Percentiles rank a stretch among this genome's conserved stretches.
Conservation (phyloP, 441 rosid species). For the Theobroma grandiflorum region DNA sequence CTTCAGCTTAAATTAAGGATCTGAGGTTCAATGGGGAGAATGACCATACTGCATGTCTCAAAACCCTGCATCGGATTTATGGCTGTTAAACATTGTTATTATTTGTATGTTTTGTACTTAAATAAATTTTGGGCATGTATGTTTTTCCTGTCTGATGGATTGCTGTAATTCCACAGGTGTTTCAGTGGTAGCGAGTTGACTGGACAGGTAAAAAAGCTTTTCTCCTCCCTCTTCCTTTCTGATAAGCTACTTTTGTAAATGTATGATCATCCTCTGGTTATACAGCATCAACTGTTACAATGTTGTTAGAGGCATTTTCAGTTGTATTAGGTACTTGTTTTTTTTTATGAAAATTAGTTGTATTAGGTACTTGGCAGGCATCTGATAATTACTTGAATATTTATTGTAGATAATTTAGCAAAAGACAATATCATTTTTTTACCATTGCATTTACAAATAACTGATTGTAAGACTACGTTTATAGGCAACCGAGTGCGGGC, state of each 20-base stretch:
- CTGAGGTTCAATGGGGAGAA: neutral
- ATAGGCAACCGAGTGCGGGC: neutral
- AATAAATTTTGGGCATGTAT: neutral
- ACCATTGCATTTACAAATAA: neutral
- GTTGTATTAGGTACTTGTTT: neutral
- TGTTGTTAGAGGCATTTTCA: conserved; percentile 2
- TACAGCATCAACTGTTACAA: conserved; percentile 9
- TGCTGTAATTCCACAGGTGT: conserved; percentile 54
- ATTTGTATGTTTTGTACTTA: conserved; percentile 6
- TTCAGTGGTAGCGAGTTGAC: conserved; percentile 64
- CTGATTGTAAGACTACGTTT: neutral
- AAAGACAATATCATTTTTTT: neutral
- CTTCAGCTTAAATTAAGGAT: neutral
- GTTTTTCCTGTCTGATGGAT: conserved; percentile 29
- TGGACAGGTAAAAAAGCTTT: conserved; percentile 67
- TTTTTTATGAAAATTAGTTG: no score
- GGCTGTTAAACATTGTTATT: neutral
- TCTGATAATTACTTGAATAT: neutral
- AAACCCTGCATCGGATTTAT: neutral
- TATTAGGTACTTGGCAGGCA: neutral
- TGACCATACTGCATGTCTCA: neutral
- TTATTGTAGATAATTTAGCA: conserved; percentile 6
- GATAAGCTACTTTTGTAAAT: neutral
- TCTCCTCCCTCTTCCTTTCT: conserved; percentile 4
- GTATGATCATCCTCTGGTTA: neutral